A percentile compares a stretch with the other conserved stretches of the same genome.
phyloP scores from a whole-genome alignment of 2,329 filamentous ascomycete species.

The Aspergillus flavus region DNA sequence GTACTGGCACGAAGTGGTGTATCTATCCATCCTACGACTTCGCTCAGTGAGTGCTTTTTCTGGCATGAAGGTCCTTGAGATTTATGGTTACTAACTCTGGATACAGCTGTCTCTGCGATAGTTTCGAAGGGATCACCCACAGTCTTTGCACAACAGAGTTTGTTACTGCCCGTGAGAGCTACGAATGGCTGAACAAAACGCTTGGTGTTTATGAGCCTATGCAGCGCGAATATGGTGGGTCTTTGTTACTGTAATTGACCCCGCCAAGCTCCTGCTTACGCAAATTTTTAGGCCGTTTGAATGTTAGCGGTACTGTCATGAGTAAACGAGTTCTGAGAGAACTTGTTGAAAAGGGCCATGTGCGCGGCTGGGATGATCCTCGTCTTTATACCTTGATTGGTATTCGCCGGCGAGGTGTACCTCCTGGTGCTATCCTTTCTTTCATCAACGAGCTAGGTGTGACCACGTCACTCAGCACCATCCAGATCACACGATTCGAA shows the following conservation, averaged over 20 bases:
- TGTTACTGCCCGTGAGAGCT: constrained; percentile 78
- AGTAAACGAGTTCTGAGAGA: constrained; percentile 83
- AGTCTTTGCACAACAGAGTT: constrained; percentile 94
- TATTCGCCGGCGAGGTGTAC: constrained; percentile 80
- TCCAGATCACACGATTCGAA: constrained; percentile 82
- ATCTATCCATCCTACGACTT: constrained; percentile 92
- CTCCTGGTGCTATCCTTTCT: constrained; percentile 82
- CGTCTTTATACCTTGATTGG: constrained; percentile 85
- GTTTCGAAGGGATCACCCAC: constrained; percentile 88
- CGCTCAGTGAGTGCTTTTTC: constrained; percentile 24
- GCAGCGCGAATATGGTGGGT: constrained; percentile 78
- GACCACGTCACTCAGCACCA: constrained; percentile 77
- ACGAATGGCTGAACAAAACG: constrained; percentile 85
- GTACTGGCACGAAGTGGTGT: constrained; percentile 81
- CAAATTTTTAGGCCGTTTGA: constrained; percentile 57
- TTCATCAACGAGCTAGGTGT: constrained; percentile 93
- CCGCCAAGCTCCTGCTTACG: background rate
- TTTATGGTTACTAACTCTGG: constrained; percentile 57
- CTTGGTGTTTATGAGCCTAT: constrained; percentile 86
- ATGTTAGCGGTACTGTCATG: constrained; percentile 80
- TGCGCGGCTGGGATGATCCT: constrained; percentile 89
- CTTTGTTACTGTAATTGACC: background rate
- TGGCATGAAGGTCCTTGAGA: background rate
- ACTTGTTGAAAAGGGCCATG: constrained; percentile 74
- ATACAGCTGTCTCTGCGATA: constrained; percentile 81